Percentiles rank a stretch among this genome's conserved stretches.
These are phyloP conservation scores for Inga laurina DNA, from an alignment of 306 rosid species.

Conservation along the genomic window DNA sequence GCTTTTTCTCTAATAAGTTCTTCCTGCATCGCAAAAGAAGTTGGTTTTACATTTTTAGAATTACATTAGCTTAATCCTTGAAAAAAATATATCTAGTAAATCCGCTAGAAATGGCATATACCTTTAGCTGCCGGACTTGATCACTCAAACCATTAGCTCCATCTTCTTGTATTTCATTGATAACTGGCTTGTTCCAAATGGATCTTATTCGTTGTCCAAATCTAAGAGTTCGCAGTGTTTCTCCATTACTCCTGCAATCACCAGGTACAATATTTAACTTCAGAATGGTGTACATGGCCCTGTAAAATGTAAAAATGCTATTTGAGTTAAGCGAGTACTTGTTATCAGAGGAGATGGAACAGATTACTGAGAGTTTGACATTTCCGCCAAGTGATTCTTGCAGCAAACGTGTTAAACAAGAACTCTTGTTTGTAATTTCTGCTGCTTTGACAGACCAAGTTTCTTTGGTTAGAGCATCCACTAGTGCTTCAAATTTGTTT, in stretches of 20 bases:
- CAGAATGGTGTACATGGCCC: background rate
- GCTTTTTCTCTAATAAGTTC: constrained; percentile 85
- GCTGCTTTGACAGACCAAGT: constrained; percentile 47
- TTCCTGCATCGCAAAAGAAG: constrained; percentile 56
- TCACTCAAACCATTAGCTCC: constrained; percentile 87
- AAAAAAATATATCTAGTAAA: constrained; percentile 23
- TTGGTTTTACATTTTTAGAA: constrained; percentile 17
- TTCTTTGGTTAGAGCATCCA: constrained; percentile 55
- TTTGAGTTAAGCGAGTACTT: constrained; percentile 48
- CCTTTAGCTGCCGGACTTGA: constrained; percentile 92
- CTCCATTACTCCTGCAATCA: constrained; percentile 64
- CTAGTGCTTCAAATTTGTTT: constrained; percentile 56
- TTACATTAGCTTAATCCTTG: constrained; percentile 2
- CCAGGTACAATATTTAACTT: constrained; percentile 30
- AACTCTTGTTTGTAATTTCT: constrained; percentile 46
- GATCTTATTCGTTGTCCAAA: constrained; percentile 85
- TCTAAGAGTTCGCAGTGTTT: constrained; percentile 73
- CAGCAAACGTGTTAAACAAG: constrained; percentile 69
- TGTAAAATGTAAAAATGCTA: constrained; percentile 10
- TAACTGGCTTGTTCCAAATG: constrained; percentile 70
- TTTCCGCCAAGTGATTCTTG: constrained; percentile 79
- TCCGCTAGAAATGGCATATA: constrained; percentile 31
- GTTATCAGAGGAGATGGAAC: constrained; percentile 69
- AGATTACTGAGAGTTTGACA: constrained; percentile 76
- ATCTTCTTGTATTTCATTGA: constrained; percentile 88